These are phyloP conservation scores for Xylaria telfairii DNA, from an alignment of 495 filamentous ascomycete species.

Conservation along the genomic window DNA sequence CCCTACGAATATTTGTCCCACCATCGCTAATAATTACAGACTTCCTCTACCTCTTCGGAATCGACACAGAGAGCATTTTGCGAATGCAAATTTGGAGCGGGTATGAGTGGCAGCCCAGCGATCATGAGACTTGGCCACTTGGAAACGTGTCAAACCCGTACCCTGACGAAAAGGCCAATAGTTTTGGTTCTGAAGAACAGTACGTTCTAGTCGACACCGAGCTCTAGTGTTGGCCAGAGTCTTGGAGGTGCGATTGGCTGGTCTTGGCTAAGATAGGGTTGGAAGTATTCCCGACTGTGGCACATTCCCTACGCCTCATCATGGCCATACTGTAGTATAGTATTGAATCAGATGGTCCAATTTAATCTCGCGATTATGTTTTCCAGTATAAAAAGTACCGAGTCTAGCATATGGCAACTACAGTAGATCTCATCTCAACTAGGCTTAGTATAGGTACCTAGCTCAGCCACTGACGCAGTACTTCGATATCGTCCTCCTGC, in stretches of 20 bases:
- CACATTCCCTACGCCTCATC: neutral
- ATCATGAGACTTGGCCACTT: constrained; percentile 12
- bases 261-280: neutral
- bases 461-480: neutral
- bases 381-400: neutral
- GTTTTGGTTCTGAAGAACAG: neutral
- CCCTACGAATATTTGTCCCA: neutral
- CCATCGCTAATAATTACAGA: constrained; percentile 13
- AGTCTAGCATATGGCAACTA: neutral
- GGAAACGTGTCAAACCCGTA: constrained; percentile 22
- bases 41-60: constrained; percentile 22
- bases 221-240: neutral
- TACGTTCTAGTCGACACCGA: neutral
- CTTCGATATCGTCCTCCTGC: neutral
- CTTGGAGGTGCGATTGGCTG: neutral
- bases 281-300: neutral
- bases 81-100: constrained; percentile 24
- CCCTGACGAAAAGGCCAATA: neutral
- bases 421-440: too few species aligned
- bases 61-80: neutral
- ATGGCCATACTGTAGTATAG: neutral
- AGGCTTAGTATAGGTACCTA: neutral
- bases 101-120: constrained; percentile 16
- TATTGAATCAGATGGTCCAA: neutral
- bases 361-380: neutral